Base-by-base conservation (phyloP, 306 rosid species). In the Dryas drummondii region DNA sequence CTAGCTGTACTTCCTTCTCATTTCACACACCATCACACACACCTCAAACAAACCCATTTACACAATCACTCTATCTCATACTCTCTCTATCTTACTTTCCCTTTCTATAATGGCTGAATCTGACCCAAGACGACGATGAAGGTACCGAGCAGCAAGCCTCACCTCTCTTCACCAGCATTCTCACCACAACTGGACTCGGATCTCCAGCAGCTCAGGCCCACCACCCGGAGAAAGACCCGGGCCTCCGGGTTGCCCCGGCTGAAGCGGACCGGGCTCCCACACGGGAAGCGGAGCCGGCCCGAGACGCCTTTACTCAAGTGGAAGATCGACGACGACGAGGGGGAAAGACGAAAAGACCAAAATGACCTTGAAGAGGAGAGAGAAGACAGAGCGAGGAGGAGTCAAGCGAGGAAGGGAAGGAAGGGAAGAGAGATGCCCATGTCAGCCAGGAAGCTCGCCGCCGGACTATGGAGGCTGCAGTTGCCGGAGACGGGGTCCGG, bases 401-500 rank as follows among this genome's bases (percentile, higher is more conserved):
- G 81, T 47, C 13, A 62, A 1, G 77, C 37, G 37, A 75, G 86
- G 84, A 74, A 73, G 19, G 68, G 73, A 16, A 73, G 72, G 74
- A 78, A 80, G 57, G 80, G 70, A 50, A 80, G 70, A 60, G 91
- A 84, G 9, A 82, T 15, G 16, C 16, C 53, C 37, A 79, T 94
- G 51, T 94, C 98, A 26, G 91, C 88, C 16, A 87, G 98, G 84
- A 94, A 94, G 85, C 90, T 94, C 70, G 97, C 94, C 12, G 97
- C 97, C 1, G 94, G 85, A 4, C 73, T 94, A 0, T 94, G 98
- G 98, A 81, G 96, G 87, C 44, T 90, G 42, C 98, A 90, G 87
- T 63, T 77, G 26, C 97, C 96, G 83, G 91, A 87, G 71, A 78
- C 63, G 13, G 74, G 59, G 3, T 60, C 68, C 55, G 80, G 81